Base-by-base conservation (phyloP, 106 monocot species). In the Platanthera zijinensis region DNA sequence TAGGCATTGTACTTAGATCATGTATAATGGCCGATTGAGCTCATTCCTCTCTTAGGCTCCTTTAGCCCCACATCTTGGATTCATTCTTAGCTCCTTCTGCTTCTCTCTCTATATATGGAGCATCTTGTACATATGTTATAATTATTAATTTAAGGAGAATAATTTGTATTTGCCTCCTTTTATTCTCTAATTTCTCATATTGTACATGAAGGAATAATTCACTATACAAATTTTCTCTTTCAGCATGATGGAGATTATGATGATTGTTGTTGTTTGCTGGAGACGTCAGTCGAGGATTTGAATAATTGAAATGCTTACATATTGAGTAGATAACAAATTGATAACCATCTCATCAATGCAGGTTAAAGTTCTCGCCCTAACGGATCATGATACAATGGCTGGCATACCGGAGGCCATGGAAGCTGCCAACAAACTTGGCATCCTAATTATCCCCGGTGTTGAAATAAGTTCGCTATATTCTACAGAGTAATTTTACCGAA, bases 281-380 rank as follows among this genome's bases (percentile, higher is more conserved):
- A 61, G 7, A 7, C 59, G 21, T 61, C 59, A 7, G 21, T 61
- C 21, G 21, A 61, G 21, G 21, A 61, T 61, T 19, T 19, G 59
- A 61, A 11, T 61, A 21, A 61, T 19, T 61, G n/a, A 61, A 21
- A n/a, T 56, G 5, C 3, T 61, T 61, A 61, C 21, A 61, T 61
- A 22, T 61, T 56, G 56, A 56, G 14, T 4, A 5, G 13, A 56
- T 56, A 56, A 56, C 56, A 56, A 14, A 56, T 76, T 30, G 61
- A 52, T 77, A 63, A 51, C 54, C 48, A 11, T 78, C 18, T 67
- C 51, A 66, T 54, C 74, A 67, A 72, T 76, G 67, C 84, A 96
- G 96, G 96, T 96, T 75, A 96, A 90, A 80, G 93, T 96, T 67
- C 90, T 96, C 77, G 89, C 96, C 80, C 76, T 96, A 67, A 96